phyloP scores from a whole-genome alignment of 1,284 basidiomycete genomes.

The Fomitopsis pinicola region DNA sequence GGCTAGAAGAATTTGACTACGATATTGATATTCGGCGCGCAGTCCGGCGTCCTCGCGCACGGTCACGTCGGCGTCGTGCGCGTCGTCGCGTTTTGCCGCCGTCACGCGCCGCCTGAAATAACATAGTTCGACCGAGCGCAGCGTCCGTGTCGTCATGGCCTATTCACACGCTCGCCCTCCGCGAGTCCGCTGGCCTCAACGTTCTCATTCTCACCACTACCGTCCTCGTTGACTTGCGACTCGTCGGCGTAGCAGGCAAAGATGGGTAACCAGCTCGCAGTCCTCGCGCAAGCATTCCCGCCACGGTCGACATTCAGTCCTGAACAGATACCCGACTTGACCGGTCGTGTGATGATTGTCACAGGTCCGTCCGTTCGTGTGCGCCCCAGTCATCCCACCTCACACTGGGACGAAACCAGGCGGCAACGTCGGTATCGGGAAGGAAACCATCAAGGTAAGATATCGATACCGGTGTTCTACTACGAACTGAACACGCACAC shows the following conservation, averaged over 20 bases:
- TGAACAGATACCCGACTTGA: slow-evolving; percentile 48
- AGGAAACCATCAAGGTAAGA: slow-evolving; percentile 18
- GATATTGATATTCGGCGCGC: not conserved
- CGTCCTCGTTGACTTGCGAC: not conserved
- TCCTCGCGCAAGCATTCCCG: slow-evolving; percentile 20
- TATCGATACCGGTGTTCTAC: not conserved
- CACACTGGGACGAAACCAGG: slow-evolving; percentile 4
- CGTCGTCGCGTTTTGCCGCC: not conserved
- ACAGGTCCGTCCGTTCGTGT: slow-evolving; percentile 26
- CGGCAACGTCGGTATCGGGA: slow-evolving; percentile 18
- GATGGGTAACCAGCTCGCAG: slow-evolving; percentile 1
- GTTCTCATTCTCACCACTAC: not conserved
- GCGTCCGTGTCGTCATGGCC: not conserved
- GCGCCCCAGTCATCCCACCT: not conserved
- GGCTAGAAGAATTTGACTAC: not conserved
- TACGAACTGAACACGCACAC: not conserved
- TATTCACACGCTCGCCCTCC: not conserved
- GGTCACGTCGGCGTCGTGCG: not conserved
- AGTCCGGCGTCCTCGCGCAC: not conserved
- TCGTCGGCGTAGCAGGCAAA: not conserved
- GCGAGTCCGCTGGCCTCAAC: not conserved
- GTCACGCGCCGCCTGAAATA: not conserved
- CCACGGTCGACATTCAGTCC: slow-evolving; percentile 39
- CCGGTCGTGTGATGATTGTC: slow-evolving; percentile 39
- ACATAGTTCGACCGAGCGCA: not conserved